Evolutionary conservation across 108 stramenopile species (phyloP), one percentile per base, ranked within the genome.

Genomic region (Skeletonema marinoi): DNA sequence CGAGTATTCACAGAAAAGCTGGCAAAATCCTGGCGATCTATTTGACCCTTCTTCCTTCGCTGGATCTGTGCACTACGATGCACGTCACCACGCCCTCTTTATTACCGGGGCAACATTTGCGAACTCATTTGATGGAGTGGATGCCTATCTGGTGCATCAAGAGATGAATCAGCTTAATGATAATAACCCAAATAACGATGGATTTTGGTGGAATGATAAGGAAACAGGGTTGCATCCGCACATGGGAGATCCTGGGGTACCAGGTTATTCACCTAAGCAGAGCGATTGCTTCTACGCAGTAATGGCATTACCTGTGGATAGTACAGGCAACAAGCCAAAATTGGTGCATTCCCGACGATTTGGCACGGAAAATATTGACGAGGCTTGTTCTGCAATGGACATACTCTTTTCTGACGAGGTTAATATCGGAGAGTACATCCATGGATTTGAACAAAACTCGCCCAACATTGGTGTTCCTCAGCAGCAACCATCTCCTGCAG

Each of bases 41-140:
- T 21, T 19, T 25, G 82, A 83, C n/a, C 82, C 82, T 6, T 77
- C 73, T 8, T 67, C 84, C 61, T 87, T 67, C 48, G 77, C 81
- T 51, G 78, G 83, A 41, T 65, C 78, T 21, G 63, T 88, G 58
- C 61, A 63, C 31, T 88, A 88, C 81, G 83, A 88, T 63, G 36
- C 72, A 17, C 77, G 77, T 31, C 81, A 83, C 59, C 84, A 85
- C 56, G 75, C 82, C 12, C 50, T 88, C 6, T 82, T 78, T 36
- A 65, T 88, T 39, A 78, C 76, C 14, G 88, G 88, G 0, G 77
- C 60, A 11, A 85, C 86, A 19, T 86, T 70, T 64, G 61, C 71
- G 36, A 36, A 50, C 72, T 35, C 31, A 31, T 77, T 83, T 32
- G 82, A 83, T 62, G 82, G 82, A 11, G 60, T 35, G 35, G 81